Percentiles rank a stretch among this genome's conserved stretches.
These are phyloP conservation scores for Bolboschoenoplectus hybrid DNA, from an alignment of 202 grass and related monocot genomes.

Conservation along the genomic window DNA sequence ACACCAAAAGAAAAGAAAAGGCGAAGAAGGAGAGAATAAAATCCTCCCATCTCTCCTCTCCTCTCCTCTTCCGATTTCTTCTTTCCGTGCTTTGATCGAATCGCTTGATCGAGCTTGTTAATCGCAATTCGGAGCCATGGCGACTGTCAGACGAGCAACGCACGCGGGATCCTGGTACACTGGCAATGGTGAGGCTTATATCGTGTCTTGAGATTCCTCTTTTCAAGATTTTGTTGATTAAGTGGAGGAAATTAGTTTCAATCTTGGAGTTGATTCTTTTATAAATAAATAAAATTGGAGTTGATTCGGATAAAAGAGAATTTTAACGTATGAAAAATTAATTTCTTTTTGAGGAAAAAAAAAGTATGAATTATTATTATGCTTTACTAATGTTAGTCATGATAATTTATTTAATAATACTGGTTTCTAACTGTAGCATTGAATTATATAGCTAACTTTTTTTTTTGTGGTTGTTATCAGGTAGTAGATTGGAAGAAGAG, in stretches of 20 bases:
- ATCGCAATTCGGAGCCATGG: slow-evolving; percentile 46
- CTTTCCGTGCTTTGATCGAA: slow-evolving; percentile 16
- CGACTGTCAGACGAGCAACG: slow-evolving; percentile 66
- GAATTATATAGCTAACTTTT: slow-evolving; percentile 20
- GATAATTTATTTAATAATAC: neutral
- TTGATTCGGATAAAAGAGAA: too few relatives aligned
- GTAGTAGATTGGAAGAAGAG: slow-evolving; percentile 80
- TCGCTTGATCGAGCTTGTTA: neutral
- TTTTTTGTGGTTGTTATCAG: slow-evolving; percentile 52
- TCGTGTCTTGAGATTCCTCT: neutral
- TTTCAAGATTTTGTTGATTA: slow-evolving; percentile 3
- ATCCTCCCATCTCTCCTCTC: neutral
- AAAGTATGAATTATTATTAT: neutral
- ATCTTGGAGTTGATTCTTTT: neutral
- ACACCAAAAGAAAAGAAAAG: neutral
- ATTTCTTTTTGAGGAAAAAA: too few relatives aligned
- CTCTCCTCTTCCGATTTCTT: neutral
- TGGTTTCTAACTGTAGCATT: slow-evolving; percentile 31
- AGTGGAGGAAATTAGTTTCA: neutral
- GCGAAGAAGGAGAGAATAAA: neutral
- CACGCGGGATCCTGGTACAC: slow-evolving; percentile 98
- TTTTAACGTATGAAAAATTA: neutral
- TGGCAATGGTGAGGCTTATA: slow-evolving; percentile 59
- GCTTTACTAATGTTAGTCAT: neutral
- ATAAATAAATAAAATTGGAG: too few relatives aligned